phyloP scores from a whole-genome alignment of 805 yeast species.

The Candida ficus region DNA sequence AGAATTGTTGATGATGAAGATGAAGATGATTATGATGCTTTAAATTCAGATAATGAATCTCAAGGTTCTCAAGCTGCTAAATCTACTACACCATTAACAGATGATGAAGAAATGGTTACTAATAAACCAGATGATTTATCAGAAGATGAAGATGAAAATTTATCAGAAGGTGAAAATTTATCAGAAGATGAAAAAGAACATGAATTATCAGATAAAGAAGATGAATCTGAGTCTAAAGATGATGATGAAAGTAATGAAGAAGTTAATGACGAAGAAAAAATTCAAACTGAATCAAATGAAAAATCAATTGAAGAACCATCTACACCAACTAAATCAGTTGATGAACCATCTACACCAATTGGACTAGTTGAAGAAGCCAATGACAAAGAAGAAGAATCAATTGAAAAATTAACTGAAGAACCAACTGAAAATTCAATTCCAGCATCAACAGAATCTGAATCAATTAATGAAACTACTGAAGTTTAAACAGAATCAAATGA shows the following conservation, averaged over 20 bases:
- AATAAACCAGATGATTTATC: too few species aligned
- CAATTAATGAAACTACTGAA: too few species aligned
- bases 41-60: background rate
- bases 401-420: background rate
- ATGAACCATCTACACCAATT: too few species aligned
- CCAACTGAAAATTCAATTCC: too few species aligned
- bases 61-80: background rate
- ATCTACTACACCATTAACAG: slow-evolving; percentile 1
- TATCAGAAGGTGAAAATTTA: background rate
- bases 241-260: background rate
- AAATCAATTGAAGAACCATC: too few species aligned
- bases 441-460: too few species aligned
- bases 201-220: background rate
- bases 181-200: background rate
- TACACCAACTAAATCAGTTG: too few species aligned
- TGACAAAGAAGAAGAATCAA: background rate
- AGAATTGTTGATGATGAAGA: slow-evolving; percentile 7
- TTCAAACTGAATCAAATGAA: background rate
- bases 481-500: too few species aligned
- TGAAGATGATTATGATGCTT: slow-evolving; percentile 1
- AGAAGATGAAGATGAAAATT: background rate
- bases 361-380: slow-evolving; percentile 5
- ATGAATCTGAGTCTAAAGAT: background rate
- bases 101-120: background rate
- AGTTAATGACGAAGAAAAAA: background rate